Evolutionary conservation across 2,329 filamentous ascomycete genomes (phyloP).

Genomic region (Cercospora janseana): DNA sequence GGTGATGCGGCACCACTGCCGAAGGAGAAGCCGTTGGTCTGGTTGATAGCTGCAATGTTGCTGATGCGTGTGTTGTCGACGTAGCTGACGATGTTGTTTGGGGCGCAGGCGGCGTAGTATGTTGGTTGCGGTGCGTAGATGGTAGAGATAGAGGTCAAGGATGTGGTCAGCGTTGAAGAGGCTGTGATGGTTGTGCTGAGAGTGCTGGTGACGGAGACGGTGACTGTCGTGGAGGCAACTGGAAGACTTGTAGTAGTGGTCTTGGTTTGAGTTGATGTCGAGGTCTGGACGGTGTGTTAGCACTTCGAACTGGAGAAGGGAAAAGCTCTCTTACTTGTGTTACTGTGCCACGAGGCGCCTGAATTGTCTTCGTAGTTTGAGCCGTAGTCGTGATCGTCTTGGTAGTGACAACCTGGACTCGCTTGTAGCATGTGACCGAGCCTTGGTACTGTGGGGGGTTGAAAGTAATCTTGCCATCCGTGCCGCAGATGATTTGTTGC

Average conservation of each 20-base stretch:
- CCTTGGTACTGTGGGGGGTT: conserved; percentile 19
- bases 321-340: conserved; percentile 11
- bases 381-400: conserved; percentile 17
- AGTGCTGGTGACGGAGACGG: conserved; percentile 13
- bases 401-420: conserved; percentile 15
- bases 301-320: background rate
- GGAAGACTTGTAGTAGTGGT: conserved; percentile 14
- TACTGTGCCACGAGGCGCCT: conserved; percentile 12
- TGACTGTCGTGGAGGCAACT: conserved; percentile 17
- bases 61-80: conserved; percentile 16
- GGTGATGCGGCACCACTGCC: conserved; percentile 13
- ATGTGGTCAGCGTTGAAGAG: conserved; percentile 10
- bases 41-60: conserved; percentile 15
- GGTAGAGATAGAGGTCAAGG: conserved; percentile 13
- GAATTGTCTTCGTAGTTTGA: conserved; percentile 14
- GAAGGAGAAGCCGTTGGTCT: conserved; percentile 18
- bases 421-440: conserved; percentile 17
- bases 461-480: conserved; percentile 18
- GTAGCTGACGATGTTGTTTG: conserved; percentile 18
- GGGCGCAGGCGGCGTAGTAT: conserved; percentile 18
- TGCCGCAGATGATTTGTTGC: conserved; percentile 18
- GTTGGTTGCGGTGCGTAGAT: conserved; percentile 19
- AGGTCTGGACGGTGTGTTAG: conserved; percentile 14
- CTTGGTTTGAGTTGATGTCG: conserved; percentile 9
- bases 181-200: conserved; percentile 14